Percentiles rank a stretch among this genome's conserved stretches.
These are phyloP conservation scores for Botryotinia globosa DNA, from an alignment of 2,329 filamentous ascomycete species.

Conservation along the genomic window DNA sequence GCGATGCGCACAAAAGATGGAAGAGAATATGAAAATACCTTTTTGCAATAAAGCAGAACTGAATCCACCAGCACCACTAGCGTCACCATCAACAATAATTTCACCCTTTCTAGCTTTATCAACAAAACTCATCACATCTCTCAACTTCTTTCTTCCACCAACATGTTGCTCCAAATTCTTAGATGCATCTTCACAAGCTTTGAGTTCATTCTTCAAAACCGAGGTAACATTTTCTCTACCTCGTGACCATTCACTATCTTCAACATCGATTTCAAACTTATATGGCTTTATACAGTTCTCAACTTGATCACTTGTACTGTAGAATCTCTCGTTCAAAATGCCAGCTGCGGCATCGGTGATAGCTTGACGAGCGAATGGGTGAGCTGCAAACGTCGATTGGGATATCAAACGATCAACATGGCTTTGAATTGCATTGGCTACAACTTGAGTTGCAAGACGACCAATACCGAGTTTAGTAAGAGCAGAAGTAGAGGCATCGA, in stretches of 20 bases:
- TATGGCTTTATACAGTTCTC: conserved; percentile 99
- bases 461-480: conserved; percentile 94
- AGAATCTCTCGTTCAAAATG: conserved; percentile 91
- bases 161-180: conserved; percentile 73
- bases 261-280: conserved; percentile 96
- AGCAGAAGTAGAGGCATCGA: conserved; percentile 86
- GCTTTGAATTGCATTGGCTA: conserved; percentile 80
- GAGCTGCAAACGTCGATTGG: conserved; percentile 79
- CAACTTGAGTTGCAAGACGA: conserved; percentile 84
- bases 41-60: conserved; percentile 79
- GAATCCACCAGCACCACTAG: conserved; percentile 88
- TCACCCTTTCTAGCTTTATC: conserved; percentile 88
- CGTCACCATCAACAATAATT: conserved; percentile 77
- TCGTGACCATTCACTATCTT: conserved; percentile 82
- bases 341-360: conserved; percentile 86
- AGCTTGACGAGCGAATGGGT: conserved; percentile 89
- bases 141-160: conserved; percentile 79
- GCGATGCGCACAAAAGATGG: background rate
- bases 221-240: conserved; percentile 78
- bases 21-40: conserved; percentile 54
- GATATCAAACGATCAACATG: conserved; percentile 77
- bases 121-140: conserved; percentile 86
- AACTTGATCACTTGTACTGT: conserved; percentile 95
- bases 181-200: conserved; percentile 76
- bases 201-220: conserved; percentile 83